Conservation (phyloP, 192 early-diverging fungal genomes). For the Coemansia sp. region DNA sequence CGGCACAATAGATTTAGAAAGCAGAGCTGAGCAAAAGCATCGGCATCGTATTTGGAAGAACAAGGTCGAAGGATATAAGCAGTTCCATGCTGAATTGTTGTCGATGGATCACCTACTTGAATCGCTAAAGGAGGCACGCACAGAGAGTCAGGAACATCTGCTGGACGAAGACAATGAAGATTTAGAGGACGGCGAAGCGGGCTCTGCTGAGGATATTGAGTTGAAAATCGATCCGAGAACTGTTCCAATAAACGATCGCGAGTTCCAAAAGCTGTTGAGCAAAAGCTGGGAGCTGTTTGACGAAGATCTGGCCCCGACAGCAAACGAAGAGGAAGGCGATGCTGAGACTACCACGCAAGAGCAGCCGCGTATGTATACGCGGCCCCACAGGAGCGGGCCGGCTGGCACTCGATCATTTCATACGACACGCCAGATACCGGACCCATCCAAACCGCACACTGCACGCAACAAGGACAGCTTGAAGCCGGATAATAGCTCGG, state of each 20-base stretch:
- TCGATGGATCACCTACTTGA: conserved; percentile 33
- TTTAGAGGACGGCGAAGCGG: neutral
- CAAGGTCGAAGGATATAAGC: conserved; percentile 40
- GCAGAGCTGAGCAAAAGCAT: conserved; percentile 27
- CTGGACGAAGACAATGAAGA: neutral
- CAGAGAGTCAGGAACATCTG: neutral
- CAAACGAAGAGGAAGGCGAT: neutral
- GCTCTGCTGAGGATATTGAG: neutral
- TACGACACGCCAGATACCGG: conserved; percentile 7
- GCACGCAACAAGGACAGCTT: neutral
- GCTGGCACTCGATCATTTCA: conserved; percentile 29
- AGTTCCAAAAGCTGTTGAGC: conserved; percentile 45
- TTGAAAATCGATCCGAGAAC: neutral
- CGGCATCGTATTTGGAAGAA: conserved; percentile 44
- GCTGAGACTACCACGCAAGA: neutral
- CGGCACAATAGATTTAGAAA: neutral
- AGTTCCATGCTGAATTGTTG: conserved; percentile 30
- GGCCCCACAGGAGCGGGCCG: neutral
- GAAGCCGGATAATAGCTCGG: neutral
- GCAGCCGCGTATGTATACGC: neutral
- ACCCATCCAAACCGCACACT: neutral
- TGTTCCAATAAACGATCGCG: conserved; percentile 18
- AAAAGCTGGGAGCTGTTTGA: conserved; percentile 44
- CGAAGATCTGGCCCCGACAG: conserved; percentile 15
- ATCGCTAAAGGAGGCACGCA: conserved; percentile 10